These are phyloP conservation scores for Rhinocladiella similis DNA, from an alignment of 2,329 filamentous ascomycete genomes.

Conservation along the genomic window DNA sequence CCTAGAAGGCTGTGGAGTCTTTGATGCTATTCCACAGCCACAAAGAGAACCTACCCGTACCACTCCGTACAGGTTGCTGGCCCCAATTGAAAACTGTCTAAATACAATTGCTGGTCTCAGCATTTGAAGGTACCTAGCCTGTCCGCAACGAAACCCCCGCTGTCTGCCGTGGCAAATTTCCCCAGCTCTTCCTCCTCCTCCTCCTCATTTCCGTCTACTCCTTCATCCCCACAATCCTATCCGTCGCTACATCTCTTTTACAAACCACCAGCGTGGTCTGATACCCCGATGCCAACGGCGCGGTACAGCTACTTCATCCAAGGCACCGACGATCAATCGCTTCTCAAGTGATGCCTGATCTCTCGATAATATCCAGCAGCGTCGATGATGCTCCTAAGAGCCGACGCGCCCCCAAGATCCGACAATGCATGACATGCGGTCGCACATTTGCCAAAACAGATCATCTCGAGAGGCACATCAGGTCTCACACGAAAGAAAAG, in stretches of 20 bases:
- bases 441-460: constrained; percentile 34
- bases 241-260: too few relatives aligned
- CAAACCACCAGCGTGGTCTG: neutral
- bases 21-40: too few relatives aligned
- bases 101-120: too few relatives aligned
- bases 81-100: too few relatives aligned
- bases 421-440: constrained; percentile 26
- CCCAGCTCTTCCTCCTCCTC: neutral
- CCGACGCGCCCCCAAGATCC: constrained; percentile 18
- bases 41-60: too few relatives aligned
- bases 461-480: constrained; percentile 36
- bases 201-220: neutral
- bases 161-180: neutral
- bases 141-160: too few relatives aligned
- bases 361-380: neutral
- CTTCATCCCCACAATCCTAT: neutral
- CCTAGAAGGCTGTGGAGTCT: too few relatives aligned
- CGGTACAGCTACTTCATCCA: neutral
- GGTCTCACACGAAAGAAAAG: constrained; percentile 36
- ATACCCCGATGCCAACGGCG: neutral
- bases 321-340: too few relatives aligned
- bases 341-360: constrained; percentile 6
- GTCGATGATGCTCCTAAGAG: constrained; percentile 10
- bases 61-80: too few relatives aligned
- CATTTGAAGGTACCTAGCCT: too few relatives aligned